Conservation (phyloP, 768 basidiomycete species). For the Rickenella mellea region DNA sequence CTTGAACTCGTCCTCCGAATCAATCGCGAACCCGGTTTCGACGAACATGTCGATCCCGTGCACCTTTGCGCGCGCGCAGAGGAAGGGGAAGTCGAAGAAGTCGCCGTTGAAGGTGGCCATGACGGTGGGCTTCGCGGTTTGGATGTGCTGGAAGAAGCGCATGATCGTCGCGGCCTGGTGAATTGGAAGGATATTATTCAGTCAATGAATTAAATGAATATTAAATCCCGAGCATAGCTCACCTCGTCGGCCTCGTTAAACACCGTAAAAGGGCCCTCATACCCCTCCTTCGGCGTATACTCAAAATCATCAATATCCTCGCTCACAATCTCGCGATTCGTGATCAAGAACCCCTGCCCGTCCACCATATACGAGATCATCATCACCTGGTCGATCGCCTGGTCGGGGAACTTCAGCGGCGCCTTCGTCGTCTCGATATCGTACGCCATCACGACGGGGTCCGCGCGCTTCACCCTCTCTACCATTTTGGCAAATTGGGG, state of each 20-base stretch:
- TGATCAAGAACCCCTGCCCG: conserved; percentile 94
- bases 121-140: conserved; percentile 89
- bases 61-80: conserved; percentile 71
- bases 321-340: conserved; percentile 92
- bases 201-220: no score
- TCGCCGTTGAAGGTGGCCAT: conserved; percentile 99
- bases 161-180: conserved; percentile 68
- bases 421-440: conserved; percentile 99
- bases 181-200: background rate
- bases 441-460: conserved; percentile 97
- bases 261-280: conserved; percentile 90
- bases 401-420: conserved; percentile 99
- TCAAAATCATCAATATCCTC: conserved; percentile 99
- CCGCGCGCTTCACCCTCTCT: conserved; percentile 94
- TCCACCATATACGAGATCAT: conserved; percentile 99
- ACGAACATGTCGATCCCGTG: conserved; percentile 96
- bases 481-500: conserved; percentile 61
- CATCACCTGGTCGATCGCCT: conserved; percentile 95
- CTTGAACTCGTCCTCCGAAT: conserved; percentile 93
- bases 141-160: conserved; percentile 90
- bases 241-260: conserved; percentile 95
- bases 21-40: conserved; percentile 88
- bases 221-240: no score
- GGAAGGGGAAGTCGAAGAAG: conserved; percentile 98
- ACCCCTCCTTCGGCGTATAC: conserved; percentile 96